Evolutionary conservation across 2,329 filamentous ascomycete genomes (phyloP), one percentile per base, ranked within the genome.

Genomic region (Alternaria solani): DNA sequence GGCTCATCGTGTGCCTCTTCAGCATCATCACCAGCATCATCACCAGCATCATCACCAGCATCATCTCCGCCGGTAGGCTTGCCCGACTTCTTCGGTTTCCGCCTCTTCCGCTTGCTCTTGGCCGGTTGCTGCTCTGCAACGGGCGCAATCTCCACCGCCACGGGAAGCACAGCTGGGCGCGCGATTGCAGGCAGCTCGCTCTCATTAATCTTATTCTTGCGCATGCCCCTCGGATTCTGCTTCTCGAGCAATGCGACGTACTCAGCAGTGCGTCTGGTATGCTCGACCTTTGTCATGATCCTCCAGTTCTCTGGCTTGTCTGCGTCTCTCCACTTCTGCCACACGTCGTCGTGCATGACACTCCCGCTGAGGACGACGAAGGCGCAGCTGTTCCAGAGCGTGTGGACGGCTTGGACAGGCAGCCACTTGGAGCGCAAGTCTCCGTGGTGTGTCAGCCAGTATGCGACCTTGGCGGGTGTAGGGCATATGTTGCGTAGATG

Each of bases 211-310:
- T 36, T 51, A 1, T 23, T 32, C 20, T 56, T 68, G 32, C 65
- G 63, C 67, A 69, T 69, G 20, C 64, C 61, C 32, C 51, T 59
- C 1, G 64, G 64, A 20, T 74, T 72, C 46, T 68, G 63, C 30
- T 64, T 63, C 48, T 67, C 55, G 7, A 75, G 65, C 26, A 76
- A 25, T 2, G 66, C 67, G 8, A 72, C 11, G 57, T 78, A 77
- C 57, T 77, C 74, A 7, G 69, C 65, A 2, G 70, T 75, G 28
- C 75, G 70, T 48, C 63, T 72, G 34, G 67, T 69, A 53, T 77
- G 73, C 46, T 78, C 75, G 1, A 73, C 65, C 55, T 76, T 77
- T 30, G 72, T 76, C 72, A 77, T 71, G n/a, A 77, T 61, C 41
- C 69, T 77, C 76, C 76, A 78, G 47, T 72, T 53, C 11, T 71